A percentile compares a stretch with the other conserved stretches of the same genome.
These are phyloP conservation scores for Pseudogymnoascus sp. DNA, from an alignment of 2,329 filamentous ascomycete species.

Conservation along the genomic window DNA sequence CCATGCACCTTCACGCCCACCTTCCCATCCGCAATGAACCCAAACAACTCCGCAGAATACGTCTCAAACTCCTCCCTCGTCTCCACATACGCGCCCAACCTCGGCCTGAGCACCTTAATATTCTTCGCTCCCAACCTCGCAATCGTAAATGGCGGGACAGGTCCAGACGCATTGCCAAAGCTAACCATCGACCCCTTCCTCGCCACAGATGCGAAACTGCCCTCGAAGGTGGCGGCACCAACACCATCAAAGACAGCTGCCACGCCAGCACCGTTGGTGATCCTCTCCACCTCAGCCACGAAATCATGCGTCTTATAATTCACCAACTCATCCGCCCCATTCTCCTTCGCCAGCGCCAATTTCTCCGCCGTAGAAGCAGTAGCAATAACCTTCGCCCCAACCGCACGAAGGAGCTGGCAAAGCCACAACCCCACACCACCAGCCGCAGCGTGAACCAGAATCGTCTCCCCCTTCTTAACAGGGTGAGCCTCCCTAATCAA, in stretches of 20 bases:
- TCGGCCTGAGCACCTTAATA: constrained; percentile 65
- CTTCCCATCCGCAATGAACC: constrained; percentile 58
- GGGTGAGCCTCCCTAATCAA: constrained; percentile 64
- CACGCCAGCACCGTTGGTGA: constrained; percentile 64
- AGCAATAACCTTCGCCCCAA: constrained; percentile 71
- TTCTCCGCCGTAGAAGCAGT: constrained; percentile 70
- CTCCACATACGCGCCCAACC: constrained; percentile 60
- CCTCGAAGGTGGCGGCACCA: constrained; percentile 76
- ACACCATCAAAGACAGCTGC: constrained; percentile 79
- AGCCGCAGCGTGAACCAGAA: constrained; percentile 77
- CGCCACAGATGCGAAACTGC: constrained; percentile 63
- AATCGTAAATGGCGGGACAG: constrained; percentile 58
- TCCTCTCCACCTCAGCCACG: constrained; percentile 51
- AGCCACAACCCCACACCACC: constrained; percentile 72
- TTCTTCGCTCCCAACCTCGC: constrained; percentile 62
- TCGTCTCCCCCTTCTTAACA: constrained; percentile 69
- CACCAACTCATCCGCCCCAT: constrained; percentile 64
- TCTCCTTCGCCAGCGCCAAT: constrained; percentile 55
- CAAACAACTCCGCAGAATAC: constrained; percentile 65
- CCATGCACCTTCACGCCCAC: constrained; percentile 68
- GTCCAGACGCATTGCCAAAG: constrained; percentile 73
- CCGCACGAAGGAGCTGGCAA: constrained; percentile 60
- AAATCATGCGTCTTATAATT: constrained; percentile 58
- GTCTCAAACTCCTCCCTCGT: constrained; percentile 61
- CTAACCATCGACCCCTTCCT: constrained; percentile 68